phyloP scores from a whole-genome alignment of 2,329 filamentous ascomycete genomes.

The Sclerotinia glacialis region DNA sequence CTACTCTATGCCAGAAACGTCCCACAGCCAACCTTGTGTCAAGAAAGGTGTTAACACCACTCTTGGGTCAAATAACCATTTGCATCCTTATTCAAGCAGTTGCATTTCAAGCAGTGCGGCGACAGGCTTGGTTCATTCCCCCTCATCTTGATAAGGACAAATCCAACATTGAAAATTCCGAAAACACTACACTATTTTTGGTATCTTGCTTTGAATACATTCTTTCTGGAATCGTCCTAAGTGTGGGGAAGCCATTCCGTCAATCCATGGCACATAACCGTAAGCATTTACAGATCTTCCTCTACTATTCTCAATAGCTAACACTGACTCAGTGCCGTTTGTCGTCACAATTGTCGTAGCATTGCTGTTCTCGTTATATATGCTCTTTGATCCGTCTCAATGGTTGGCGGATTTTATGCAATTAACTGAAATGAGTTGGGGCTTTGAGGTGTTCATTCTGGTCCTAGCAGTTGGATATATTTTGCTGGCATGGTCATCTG shows the following conservation, averaged over 20 bases:
- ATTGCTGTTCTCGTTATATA: constrained; percentile 68
- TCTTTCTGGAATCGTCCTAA: constrained; percentile 81
- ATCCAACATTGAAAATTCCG: constrained; percentile 83
- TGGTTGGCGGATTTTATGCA: constrained; percentile 78
- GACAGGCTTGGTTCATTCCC: constrained; percentile 82
- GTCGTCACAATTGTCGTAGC: constrained; percentile 70
- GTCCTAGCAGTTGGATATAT: constrained; percentile 69
- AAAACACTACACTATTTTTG: constrained; percentile 89
- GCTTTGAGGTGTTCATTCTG: constrained; percentile 73
- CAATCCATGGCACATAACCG: constrained; percentile 77
- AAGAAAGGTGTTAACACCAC: constrained; percentile 82
- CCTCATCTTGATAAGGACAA: constrained; percentile 74
- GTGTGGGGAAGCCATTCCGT: constrained; percentile 86
- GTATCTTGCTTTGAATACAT: constrained; percentile 95
- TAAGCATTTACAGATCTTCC: constrained; percentile 45
- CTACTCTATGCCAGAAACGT: constrained; percentile 73
- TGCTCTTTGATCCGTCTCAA: constrained; percentile 71
- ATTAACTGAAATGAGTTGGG: constrained; percentile 69
- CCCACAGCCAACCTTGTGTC: constrained; percentile 91
- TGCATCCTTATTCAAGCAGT: constrained; percentile 74
- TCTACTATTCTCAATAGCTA: constrained; percentile 11
- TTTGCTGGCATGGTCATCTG: constrained; percentile 64
- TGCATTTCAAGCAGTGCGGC: constrained; percentile 70
- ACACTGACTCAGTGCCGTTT: constrained; percentile 65
- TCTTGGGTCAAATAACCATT: constrained; percentile 84